phyloP scores from a whole-genome alignment of 176 grass and related monocot genomes.

The Triticum turgidum region DNA sequence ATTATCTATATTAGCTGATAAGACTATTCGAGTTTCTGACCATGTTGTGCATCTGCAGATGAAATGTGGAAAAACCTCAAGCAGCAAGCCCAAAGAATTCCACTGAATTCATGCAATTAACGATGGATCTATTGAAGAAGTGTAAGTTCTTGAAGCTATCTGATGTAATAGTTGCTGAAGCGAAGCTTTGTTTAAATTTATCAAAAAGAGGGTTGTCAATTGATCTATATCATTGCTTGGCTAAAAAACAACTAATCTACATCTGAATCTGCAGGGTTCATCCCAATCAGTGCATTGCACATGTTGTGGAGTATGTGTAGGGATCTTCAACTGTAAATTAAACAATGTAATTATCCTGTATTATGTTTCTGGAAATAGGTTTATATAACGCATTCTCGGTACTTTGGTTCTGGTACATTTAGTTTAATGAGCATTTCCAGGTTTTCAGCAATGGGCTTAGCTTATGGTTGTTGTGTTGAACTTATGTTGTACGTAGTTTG shows the following conservation, averaged over 20 bases:
- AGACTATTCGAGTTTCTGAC: conserved; percentile 12
- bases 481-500: too few species aligned
- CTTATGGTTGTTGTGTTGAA: too few species aligned
- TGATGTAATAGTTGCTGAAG: background rate
- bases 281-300: background rate
- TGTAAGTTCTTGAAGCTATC: background rate
- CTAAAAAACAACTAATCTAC: background rate
- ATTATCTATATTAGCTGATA: background rate
- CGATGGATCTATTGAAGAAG: background rate
- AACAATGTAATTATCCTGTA: background rate
- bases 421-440: background rate
- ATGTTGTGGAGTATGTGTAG: background rate
- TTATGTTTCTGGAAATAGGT: conserved; percentile 4
- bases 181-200: background rate
- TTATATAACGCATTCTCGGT: background rate
- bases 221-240: background rate
- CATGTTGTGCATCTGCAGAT: conserved; percentile 31
- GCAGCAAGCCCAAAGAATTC: conserved; percentile 1
- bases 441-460: background rate
- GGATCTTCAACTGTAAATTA: conserved; percentile 2
- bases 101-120: background rate
- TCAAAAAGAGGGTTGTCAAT: background rate
- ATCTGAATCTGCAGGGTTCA: background rate
- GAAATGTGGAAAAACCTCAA: background rate
- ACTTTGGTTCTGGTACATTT: background rate